phyloP scores from a whole-genome alignment of 257 asterid genomes.

The Plantago major region DNA sequence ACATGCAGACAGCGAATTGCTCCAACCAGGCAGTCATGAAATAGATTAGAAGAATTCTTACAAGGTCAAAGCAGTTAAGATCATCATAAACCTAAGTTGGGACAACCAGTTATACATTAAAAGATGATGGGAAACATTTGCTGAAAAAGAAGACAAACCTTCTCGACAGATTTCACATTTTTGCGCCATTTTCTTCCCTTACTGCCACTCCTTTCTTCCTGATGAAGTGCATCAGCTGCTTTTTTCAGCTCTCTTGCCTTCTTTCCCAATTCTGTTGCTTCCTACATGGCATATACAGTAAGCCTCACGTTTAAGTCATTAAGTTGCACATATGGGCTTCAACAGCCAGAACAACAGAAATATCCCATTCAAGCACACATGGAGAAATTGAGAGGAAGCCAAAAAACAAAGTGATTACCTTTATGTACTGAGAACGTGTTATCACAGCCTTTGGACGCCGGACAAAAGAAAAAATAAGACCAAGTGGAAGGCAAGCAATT shows the following conservation, averaged over 20 bases:
- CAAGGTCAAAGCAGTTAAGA: no score
- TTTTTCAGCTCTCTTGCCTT: constrained; percentile 88
- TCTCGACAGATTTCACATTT: constrained; percentile 91
- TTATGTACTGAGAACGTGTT: constrained; percentile 97
- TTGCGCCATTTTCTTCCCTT: constrained; percentile 99
- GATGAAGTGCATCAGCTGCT: constrained; percentile 95
- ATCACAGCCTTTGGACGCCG: constrained; percentile 99
- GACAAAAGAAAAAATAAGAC: constrained; percentile 84
- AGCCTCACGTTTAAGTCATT: constrained; percentile 13
- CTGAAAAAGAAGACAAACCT: constrained; percentile 35
- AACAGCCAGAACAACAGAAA: no score
- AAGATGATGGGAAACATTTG: no score
- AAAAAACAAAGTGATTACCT: constrained; percentile 46
- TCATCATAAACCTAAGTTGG: no score
- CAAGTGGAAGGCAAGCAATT: constrained; percentile 94
- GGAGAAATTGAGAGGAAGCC: neutral
- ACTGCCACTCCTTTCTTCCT: constrained; percentile 86
- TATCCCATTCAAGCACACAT: neutral
- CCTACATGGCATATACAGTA: constrained; percentile 42
- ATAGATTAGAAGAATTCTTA: no score
- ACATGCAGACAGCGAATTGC: no score
- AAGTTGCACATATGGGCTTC: neutral
- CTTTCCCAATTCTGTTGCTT: constrained; percentile 94
- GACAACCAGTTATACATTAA: no score
- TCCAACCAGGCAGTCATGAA: no score